Base-by-base conservation (phyloP, 331 rosid genomes). In the Rhamnella rubrinervis region DNA sequence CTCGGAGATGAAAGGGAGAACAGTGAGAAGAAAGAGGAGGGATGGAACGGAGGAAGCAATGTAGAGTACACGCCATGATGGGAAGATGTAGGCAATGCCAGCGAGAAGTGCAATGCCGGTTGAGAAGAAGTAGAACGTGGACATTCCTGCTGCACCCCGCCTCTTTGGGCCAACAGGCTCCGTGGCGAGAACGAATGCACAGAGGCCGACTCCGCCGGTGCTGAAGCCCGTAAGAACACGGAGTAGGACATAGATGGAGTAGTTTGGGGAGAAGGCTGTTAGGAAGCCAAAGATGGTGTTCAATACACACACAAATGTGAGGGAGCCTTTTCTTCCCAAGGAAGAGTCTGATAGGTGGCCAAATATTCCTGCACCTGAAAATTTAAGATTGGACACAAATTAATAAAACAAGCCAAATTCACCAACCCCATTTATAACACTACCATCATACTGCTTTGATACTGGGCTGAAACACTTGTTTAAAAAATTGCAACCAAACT, bases 91-190 rank as follows among this genome's bases (percentile, higher is more conserved):
- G 28, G 96, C 91, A 0, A 84, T 78, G 59, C 77, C 82, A 0
- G 96, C 70, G 71, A 87, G 88, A 18, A 85, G 2, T 1, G 90
- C 92, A 2, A 85, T 87, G 44, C 96, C 95, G 0, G 76, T 53
- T 1, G 96, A 90, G 79, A 90, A 90, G 89, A 90, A 85, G 87
- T 85, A 87, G 73, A 82, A 90, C 14, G 92, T 80, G 70, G 92
- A 90, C 92, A 87, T 87, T 1, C 89, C 96, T 0, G 79, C 90
- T 0, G 18, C 2, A 8, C 92, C 92, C 0, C 96, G 96, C 60
- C 66, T 90, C 0, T 84, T 40, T 2, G 92, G 90, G 12, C 95
- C 95, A 0, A 90, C 51, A 0, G 95, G 90, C 41, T 90, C 96
- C 0, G 87, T 87, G 37, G 92, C 85, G 0, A 87, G 90, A 60